Evolutionary conservation across 768 basidiomycete species (phyloP).

Genomic region (Trametes gibbosa): DNA sequence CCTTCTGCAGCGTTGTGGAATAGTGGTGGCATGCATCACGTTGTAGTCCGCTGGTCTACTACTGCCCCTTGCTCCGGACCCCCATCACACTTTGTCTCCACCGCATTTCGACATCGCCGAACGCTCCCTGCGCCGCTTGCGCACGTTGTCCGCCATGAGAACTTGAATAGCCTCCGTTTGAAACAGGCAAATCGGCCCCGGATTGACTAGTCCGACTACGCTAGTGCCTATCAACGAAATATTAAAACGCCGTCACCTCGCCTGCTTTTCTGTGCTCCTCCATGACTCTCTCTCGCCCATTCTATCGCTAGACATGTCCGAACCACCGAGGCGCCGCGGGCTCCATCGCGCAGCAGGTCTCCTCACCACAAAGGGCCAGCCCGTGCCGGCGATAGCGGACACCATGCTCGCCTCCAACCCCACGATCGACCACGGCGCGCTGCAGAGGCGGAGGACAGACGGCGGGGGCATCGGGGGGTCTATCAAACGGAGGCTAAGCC

Average conservation of each 20-base stretch:
- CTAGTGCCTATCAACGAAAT: neutral
- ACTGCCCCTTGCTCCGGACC: neutral
- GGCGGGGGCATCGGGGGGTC: conserved; percentile 18
- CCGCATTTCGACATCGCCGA: neutral
- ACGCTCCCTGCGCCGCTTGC: neutral
- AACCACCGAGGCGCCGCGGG: neutral
- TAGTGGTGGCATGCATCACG: too few relatives aligned
- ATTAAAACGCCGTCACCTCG: neutral
- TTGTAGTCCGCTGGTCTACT: too few relatives aligned
- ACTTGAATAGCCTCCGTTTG: conserved; percentile 1
- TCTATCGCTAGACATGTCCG: neutral
- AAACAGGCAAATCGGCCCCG: conserved; percentile 2
- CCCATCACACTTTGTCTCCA: conserved; percentile 5
- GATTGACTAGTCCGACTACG: neutral
- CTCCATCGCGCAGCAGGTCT: conserved; percentile 13
- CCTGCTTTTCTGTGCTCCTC: neutral
- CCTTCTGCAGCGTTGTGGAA: too few relatives aligned
- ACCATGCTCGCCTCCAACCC: neutral
- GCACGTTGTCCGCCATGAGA: neutral
- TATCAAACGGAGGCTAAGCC: conserved; percentile 18
- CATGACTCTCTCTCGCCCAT: neutral
- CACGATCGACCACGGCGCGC: neutral
- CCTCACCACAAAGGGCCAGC: conserved; percentile 17
- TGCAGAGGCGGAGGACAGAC: conserved; percentile 12
- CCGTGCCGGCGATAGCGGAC: conserved; percentile 16